Evolutionary conservation across 768 basidiomycete genomes (phyloP), one percentile per base, ranked within the genome.

Genomic region (Suillus subaureus): DNA sequence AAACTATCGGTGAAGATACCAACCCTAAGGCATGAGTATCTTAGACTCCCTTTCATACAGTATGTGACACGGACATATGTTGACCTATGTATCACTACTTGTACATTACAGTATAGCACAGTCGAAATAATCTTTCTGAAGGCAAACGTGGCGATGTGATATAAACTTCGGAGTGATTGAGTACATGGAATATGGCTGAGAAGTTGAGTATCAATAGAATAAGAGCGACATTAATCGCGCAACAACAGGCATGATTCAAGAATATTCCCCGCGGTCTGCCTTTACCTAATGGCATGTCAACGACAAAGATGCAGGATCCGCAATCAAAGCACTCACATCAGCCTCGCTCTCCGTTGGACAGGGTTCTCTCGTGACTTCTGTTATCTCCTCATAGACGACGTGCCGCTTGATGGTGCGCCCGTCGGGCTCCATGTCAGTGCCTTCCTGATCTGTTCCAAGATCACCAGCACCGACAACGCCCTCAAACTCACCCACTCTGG

Each of bases 401-500:
- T 62, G 69, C 62, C 75, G 67, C 43, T 62, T 61, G 12, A 77
- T 63, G 21, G 71, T 66, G 11, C 72, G 70, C 12, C 75, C 75
- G 5, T 75, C 43, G 0, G 73, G 23, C 21, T 75, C 77, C 63
- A 70, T 61, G 6, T 71, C 70, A 0, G 31, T 45, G 23, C 45
- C 40, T 15, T 66, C 62, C 9, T 67, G 56, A 42, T 77, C 76
- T 13, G 70, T 69, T 6, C 75, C 76, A 18, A 73, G 70, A 61
- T 77, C 76, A 35, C 70, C 72, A 4, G 68, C 70, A 7, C 77
- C 75, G 5, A 74, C 70, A 0, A 77, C 64, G 0, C 73, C 74
- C 31, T 77, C 76, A 12, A 76, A 72, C 21, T 77, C 76, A 26
- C 74, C 75, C 11, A 75, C 68, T n/a, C 74, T 64, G 0, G 73